phyloP scores from a whole-genome alignment of 2,329 filamentous ascomycete genomes.

The Thielaviopsis punctulata region DNA sequence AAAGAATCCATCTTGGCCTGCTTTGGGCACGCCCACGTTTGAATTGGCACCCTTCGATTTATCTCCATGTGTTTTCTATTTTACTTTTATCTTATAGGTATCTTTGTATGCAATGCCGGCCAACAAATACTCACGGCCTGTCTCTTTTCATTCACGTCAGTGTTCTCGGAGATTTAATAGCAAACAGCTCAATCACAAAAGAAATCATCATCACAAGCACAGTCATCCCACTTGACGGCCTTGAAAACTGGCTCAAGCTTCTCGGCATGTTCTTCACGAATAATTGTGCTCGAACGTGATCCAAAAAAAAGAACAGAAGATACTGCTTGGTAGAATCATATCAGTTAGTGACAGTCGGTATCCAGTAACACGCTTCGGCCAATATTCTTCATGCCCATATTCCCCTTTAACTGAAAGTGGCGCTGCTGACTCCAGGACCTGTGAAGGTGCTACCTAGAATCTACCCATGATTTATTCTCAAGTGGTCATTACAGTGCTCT shows the following conservation, averaged over 20 bases:
- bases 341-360: too few species aligned
- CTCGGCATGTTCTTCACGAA: not conserved
- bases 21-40: too few species aligned
- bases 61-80: not conserved
- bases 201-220: not conserved
- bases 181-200: not conserved
- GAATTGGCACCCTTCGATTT: not conserved
- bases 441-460: not conserved
- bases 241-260: too few species aligned
- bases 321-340: too few species aligned
- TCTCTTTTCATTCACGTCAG: not conserved
- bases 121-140: not conserved
- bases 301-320: too few species aligned
- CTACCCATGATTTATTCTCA: not conserved
- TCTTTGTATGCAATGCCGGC: not conserved
- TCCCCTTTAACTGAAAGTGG: too few species aligned
- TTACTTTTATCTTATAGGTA: not conserved
- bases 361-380: not conserved
- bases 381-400: too few species aligned
- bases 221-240: not conserved
- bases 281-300: not conserved
- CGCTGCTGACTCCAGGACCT: too few species aligned
- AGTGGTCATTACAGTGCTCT: not conserved
- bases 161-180: not conserved
- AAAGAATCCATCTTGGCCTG: not conserved